Base-by-base conservation (phyloP, 176 grass and related monocot genomes). In the Poa pratensis region DNA sequence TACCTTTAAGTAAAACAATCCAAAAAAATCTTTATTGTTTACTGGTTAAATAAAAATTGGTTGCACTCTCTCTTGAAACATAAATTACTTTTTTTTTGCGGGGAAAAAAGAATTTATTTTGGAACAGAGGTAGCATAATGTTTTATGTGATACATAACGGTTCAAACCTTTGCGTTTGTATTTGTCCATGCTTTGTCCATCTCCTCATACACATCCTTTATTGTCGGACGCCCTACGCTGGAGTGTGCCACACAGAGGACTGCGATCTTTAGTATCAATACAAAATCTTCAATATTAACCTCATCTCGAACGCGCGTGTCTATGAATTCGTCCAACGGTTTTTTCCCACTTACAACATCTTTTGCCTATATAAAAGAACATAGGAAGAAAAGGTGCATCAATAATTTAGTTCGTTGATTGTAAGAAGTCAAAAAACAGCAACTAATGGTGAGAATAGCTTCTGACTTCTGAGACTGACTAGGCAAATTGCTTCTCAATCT, bases 171-270 rank as follows among this genome's bases (percentile, higher is more conserved):
- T 32, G 43, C 9, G 20, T 78, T 22, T 62, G 80, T 87, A 55
- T 82, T 91, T 54, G 39, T 79, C 80, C 69, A 84, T 13, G 81
- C 87, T 82, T 55, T 91, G n/a, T 89, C 89, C 69, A 89, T 84
- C 69, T 89, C 92, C 59, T 87, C 86, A 0, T 89, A 83, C 20
- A 94, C 63, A 32, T 89, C 86, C 27, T 82, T 91, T 76, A 94
- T 87, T 18, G 83, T 83, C 1, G 86, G 92, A 32, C 87, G 87
- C 11, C 92, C 89, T 40, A 79, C 30, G 13, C 92, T 94, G 2
- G 92, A 91, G 14, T 87, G 82, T 13, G 86, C 83, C 27, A 89
- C 89, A 1, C 89, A 94, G 32, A 94, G 77, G 52, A 94, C 89
- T 1, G 77, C 84, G 0, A 94, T 54, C 66, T 83, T 65, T 12